Conservation (phyloP, 2,329 filamentous ascomycete species). For the Fusarium sulawesiense region DNA sequence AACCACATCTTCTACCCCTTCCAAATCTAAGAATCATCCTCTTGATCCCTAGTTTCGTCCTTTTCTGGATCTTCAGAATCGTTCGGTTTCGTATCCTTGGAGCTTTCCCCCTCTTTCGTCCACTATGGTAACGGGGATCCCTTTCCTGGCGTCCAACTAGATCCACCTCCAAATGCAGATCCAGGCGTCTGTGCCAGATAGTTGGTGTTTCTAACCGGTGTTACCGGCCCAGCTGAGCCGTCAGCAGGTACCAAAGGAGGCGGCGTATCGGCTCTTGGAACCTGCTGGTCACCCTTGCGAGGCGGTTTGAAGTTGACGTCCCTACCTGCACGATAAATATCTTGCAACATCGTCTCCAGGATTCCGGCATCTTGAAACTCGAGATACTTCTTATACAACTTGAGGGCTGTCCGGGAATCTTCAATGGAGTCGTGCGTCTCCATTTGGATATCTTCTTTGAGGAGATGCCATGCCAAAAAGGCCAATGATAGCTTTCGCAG, state of each 20-base stretch:
- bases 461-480: slow-evolving; percentile 89
- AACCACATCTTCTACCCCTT: background rate
- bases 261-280: slow-evolving; percentile 65
- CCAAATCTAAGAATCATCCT: background rate
- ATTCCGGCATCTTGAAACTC: slow-evolving; percentile 90
- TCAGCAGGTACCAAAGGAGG: slow-evolving; percentile 60
- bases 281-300: slow-evolving; percentile 58
- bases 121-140: slow-evolving; percentile 52
- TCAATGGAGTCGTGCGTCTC: slow-evolving; percentile 96
- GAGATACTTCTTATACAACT: slow-evolving; percentile 87
- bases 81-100: background rate
- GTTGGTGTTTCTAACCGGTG: slow-evolving; percentile 57
- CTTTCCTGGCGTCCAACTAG: slow-evolving; percentile 61
- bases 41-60: background rate
- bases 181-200: slow-evolving; percentile 50
- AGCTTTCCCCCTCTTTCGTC: background rate
- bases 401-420: slow-evolving; percentile 89
- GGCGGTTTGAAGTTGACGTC: slow-evolving; percentile 65
- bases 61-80: background rate
- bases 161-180: slow-evolving; percentile 53
- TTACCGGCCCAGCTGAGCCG: slow-evolving; percentile 56
- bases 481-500: slow-evolving; percentile 90
- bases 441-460: slow-evolving; percentile 94
- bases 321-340: slow-evolving; percentile 75
- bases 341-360: slow-evolving; percentile 83